These are phyloP conservation scores for Scedosporium dehoogii DNA, from an alignment of 2,329 filamentous ascomycete species.

Conservation along the genomic window DNA sequence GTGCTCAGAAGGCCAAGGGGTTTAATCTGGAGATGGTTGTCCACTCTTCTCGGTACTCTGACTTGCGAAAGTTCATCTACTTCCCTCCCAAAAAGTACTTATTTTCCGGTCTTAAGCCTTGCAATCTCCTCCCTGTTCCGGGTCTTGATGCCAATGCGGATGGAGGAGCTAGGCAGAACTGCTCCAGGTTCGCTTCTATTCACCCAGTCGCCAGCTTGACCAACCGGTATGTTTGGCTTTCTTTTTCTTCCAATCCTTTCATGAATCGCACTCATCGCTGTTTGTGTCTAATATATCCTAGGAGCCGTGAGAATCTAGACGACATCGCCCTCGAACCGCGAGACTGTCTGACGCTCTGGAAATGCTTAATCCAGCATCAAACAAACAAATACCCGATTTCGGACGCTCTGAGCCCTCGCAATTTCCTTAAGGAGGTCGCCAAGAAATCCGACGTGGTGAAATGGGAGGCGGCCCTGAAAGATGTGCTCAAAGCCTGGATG, in stretches of 20 bases:
- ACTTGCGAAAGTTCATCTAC: constrained; percentile 67
- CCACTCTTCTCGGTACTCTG: constrained; percentile 62
- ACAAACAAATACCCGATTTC: constrained; percentile 39
- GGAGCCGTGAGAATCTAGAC: constrained; percentile 50
- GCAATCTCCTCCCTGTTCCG: constrained; percentile 28
- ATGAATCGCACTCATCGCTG: not conserved
- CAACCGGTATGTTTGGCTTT: constrained; percentile 32
- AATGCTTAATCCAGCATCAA: constrained; percentile 49
- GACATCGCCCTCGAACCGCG: constrained; percentile 62
- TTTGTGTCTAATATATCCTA: constrained; percentile 9
- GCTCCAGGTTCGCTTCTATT: constrained; percentile 44
- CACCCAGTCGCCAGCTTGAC: constrained; percentile 57
- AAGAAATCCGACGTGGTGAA: constrained; percentile 55
- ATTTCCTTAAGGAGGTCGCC: constrained; percentile 41
- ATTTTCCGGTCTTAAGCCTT: constrained; percentile 41
- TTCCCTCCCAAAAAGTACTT: constrained; percentile 33
- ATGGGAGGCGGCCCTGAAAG: constrained; percentile 57
- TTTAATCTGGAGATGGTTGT: constrained; percentile 57
- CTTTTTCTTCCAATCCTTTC: not conserved
- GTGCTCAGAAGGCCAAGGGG: constrained; percentile 53
- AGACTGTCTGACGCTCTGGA: constrained; percentile 59
- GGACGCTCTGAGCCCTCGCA: constrained; percentile 35
- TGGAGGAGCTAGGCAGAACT: constrained; percentile 21
- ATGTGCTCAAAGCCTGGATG: constrained; percentile 51
- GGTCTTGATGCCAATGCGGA: constrained; percentile 30